Evolutionary conservation across 768 basidiomycete genomes (phyloP).

Genomic region (Mycena galopus): DNA sequence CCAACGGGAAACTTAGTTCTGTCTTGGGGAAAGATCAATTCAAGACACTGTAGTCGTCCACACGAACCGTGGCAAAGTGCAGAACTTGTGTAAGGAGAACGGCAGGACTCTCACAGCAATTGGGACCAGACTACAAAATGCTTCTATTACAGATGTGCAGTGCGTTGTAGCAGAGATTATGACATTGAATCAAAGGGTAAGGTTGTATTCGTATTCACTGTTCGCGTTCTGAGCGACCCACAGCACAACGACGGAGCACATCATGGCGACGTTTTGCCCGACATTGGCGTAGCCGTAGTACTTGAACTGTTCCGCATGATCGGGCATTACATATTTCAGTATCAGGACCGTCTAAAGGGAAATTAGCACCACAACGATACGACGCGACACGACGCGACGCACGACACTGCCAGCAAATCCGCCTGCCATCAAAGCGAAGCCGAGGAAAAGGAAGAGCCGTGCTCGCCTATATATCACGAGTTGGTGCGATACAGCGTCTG

Average conservation of each 20-base stretch:
- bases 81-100: too few species aligned
- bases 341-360: slow-evolving; percentile 82
- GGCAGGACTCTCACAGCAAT: too few species aligned
- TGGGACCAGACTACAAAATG: not conserved
- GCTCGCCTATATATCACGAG: too few species aligned
- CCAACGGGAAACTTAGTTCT: too few species aligned
- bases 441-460: slow-evolving; percentile 90
- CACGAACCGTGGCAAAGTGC: too few species aligned
- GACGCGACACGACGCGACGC: slow-evolving; percentile 59
- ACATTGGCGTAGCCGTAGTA: slow-evolving; percentile 97
- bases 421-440: slow-evolving; percentile 97
- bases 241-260: slow-evolving; percentile 87
- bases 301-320: slow-evolving; percentile 79
- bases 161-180: not conserved
- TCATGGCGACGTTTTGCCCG: slow-evolving; percentile 87
- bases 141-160: not conserved
- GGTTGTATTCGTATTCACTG: slow-evolving; percentile 94
- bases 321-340: slow-evolving; percentile 87
- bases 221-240: slow-evolving; percentile 92
- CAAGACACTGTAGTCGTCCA: too few species aligned
- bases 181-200: slow-evolving; percentile 66
- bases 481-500: too few species aligned
- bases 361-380: not conserved
- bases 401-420: slow-evolving; percentile 98
- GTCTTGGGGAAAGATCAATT: too few species aligned